Percentiles rank a stretch among this genome's conserved stretches.
phyloP scores from a whole-genome alignment of 1,139 yeast genomes.

The Hansenula anomala region DNA sequence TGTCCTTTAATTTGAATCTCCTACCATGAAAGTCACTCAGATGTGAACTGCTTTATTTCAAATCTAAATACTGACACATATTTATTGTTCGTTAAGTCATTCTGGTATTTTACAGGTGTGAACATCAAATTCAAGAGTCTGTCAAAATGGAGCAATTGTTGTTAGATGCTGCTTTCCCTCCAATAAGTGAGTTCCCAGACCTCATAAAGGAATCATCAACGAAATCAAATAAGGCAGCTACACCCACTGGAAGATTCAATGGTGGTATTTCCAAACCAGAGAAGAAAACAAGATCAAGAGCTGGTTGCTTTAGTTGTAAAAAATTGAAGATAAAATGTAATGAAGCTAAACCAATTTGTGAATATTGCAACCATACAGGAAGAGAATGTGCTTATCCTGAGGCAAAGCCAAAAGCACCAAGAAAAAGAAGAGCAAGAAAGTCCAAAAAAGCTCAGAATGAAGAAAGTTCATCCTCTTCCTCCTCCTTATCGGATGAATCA shows the following conservation, averaged over 20 bases:
- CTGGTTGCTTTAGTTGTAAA: conserved; percentile 69
- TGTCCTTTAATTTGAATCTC: no score
- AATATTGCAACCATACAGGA: conserved; percentile 46
- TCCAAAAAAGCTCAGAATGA: neutral
- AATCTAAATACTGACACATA: no score
- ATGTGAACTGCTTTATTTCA: no score
- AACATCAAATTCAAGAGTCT: no score
- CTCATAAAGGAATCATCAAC: no score
- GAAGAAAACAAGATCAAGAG: conserved; percentile 28
- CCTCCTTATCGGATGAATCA: neutral
- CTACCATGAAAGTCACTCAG: no score
- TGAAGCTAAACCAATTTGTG: conserved; percentile 61
- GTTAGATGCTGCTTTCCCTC: no score
- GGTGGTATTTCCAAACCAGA: neutral
- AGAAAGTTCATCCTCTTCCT: no score
- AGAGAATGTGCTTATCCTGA: conserved; percentile 12
- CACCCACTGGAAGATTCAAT: no score
- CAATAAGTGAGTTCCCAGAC: neutral
- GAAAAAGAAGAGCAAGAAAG: neutral
- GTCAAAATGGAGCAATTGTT: no score
- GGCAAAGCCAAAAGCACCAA: neutral
- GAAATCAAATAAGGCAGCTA: neutral
- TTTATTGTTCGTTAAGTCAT: no score
- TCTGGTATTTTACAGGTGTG: no score
- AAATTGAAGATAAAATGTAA: conserved; percentile 68